Evolutionary conservation across 1,284 basidiomycete species (phyloP).

Genomic region (Golubevia pallescens): DNA sequence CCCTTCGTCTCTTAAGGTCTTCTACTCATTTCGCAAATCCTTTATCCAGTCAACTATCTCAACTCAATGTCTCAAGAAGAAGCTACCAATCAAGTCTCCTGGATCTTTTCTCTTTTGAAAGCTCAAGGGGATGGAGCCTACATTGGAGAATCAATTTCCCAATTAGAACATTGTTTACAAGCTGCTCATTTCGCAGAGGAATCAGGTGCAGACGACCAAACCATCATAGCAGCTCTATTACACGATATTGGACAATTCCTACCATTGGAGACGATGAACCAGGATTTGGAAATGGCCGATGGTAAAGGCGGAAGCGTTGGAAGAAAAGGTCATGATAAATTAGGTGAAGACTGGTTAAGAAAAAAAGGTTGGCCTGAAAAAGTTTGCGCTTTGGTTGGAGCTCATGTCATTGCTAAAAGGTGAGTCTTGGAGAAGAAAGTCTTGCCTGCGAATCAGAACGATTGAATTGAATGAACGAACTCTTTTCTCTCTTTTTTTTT

Average conservation of each 20-base stretch:
- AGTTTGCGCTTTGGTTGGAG: conserved; percentile 49
- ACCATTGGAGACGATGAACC: conserved; percentile 20
- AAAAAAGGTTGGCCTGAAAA: conserved; percentile 46
- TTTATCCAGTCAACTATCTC: no score
- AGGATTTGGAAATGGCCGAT: conserved; percentile 20
- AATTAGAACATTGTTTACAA: conserved; percentile 53
- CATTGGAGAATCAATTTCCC: conserved; percentile 47
- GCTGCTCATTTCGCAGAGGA: conserved; percentile 37
- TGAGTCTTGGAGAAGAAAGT: no score
- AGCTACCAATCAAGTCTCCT: not conserved
- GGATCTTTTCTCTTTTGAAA: conserved; percentile 7
- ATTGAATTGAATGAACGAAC: not conserved
- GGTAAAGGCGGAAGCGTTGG: conserved; percentile 30
- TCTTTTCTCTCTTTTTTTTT: conserved; percentile 1
- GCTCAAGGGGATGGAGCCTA: conserved; percentile 19
- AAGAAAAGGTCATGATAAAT: conserved; percentile 40
- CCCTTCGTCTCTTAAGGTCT: no score
- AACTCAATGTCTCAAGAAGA: no score
- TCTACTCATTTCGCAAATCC: no score
- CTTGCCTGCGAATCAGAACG: no score
- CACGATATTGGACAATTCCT: conserved; percentile 63
- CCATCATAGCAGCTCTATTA: conserved; percentile 56
- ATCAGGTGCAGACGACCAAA: conserved; percentile 43
- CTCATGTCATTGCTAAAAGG: conserved; percentile 59
- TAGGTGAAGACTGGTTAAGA: conserved; percentile 49